A percentile compares a stretch with the other conserved stretches of the same genome.
Evolutionary conservation across 768 basidiomycete species (phyloP).

Genomic region (Pleurotus platypus): DNA sequence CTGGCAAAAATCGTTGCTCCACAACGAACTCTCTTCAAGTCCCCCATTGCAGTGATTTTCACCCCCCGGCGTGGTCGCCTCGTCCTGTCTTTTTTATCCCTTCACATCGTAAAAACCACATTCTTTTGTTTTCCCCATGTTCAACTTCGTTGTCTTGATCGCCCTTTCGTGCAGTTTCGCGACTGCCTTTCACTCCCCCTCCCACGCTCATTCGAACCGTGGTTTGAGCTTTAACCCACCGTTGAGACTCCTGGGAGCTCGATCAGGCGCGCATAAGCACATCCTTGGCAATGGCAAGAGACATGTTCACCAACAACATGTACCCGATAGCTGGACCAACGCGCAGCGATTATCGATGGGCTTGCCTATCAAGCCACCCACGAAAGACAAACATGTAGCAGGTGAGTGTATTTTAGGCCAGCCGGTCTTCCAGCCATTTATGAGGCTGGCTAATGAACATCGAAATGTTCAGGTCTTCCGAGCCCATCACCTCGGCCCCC

Average conservation of each 20-base stretch:
- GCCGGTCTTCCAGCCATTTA: too few relatives aligned
- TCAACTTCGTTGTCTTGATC: background rate
- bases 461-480: too few relatives aligned
- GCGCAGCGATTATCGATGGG: background rate
- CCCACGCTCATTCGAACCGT: background rate
- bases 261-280: background rate
- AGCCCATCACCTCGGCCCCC: background rate
- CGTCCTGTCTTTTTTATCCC: background rate
- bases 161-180: background rate
- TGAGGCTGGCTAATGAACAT: too few relatives aligned
- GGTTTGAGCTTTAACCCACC: background rate
- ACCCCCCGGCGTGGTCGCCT: background rate
- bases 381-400: background rate
- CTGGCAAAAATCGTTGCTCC: background rate
- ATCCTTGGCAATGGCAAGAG: background rate
- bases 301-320: background rate
- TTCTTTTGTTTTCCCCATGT: background rate
- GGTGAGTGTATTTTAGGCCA: too few relatives aligned
- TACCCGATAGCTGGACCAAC: background rate
- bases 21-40: background rate
- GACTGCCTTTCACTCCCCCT: background rate
- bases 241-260: background rate
- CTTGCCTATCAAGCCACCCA: background rate
- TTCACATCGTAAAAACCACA: constrained; percentile 3
- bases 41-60: background rate